A percentile compares a stretch with the other conserved stretches of the same genome.
Conservation (phyloP, 78 protist species). For the Bodo saltans region DNA sequence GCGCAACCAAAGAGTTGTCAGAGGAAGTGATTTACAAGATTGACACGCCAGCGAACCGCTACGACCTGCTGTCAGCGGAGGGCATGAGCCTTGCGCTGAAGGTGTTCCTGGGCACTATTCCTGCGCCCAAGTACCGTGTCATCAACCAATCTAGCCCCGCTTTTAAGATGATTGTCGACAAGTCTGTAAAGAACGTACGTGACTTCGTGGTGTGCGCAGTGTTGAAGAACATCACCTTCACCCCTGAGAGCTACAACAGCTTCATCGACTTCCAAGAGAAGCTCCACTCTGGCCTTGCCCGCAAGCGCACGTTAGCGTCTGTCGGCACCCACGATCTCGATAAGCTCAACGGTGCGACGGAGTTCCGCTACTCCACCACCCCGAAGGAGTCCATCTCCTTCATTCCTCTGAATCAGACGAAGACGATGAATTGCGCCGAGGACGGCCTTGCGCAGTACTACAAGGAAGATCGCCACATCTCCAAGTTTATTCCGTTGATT, state of each 20-base stretch:
- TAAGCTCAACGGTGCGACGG: constrained; percentile 83
- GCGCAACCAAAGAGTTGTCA: neutral
- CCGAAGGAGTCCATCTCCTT: constrained; percentile 86
- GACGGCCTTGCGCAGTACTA: constrained; percentile 10
- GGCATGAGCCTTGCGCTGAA: constrained; percentile 86
- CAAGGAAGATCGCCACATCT: constrained; percentile 34
- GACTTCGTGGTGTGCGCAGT: constrained; percentile 95
- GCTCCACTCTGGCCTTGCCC: constrained; percentile 91
- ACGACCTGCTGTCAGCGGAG: constrained; percentile 94
- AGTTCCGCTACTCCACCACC: constrained; percentile 65
- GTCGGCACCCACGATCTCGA: constrained; percentile 99
- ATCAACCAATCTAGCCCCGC: neutral
- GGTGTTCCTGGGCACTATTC: constrained; percentile 59
- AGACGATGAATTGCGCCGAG: neutral
- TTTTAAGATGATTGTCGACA: constrained; percentile 15
- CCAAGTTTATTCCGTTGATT: constrained; percentile 55
- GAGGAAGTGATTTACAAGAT: constrained; percentile 82
- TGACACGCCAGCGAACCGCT: constrained; percentile 96
- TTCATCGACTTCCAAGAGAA: constrained; percentile 98
- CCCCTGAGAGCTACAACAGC: constrained; percentile 55
- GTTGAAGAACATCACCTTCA: constrained; percentile 80
- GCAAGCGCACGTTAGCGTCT: constrained; percentile 91
- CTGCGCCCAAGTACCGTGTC: constrained; percentile 21
- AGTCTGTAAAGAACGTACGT: constrained; percentile 52
- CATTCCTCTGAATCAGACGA: constrained; percentile 62